Evolutionary conservation across 495 filamentous ascomycete genomes (phyloP), one percentile per base, ranked within the genome.

Genomic region (Halenospora varia): DNA sequence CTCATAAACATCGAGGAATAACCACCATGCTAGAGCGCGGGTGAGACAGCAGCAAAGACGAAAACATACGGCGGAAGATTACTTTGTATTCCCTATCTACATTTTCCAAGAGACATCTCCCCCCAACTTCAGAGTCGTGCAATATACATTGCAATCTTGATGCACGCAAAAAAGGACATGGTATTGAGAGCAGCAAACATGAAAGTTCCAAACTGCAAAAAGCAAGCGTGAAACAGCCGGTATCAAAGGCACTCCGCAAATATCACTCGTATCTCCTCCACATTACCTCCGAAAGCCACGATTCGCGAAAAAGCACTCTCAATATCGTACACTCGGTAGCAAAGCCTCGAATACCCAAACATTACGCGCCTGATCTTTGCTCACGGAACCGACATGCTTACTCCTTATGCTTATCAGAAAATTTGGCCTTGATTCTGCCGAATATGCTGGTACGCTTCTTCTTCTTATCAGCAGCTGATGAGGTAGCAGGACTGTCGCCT

Each of bases 401-500:
- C 15, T 57, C 35, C 40, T 64, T 55, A 18, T 47, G 13, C 52
- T 66, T 66, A 58, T 70, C 57, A 42, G 66, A 59, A 25, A 85
- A 63, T 71, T 77, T 85, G 51, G 76, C 75, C 75, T 82, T 85
- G 46, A 88, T 51, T 67, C 77, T 81, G 61, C 72, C 75, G 54
- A 86, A 78, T 57, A 88, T 71, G 60, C 76, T 73, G 51, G 70
- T 77, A 53, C 84, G 63, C 66, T 84, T 79, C 69, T 80, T 76
- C 76, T 80, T 86, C 78, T 65, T 65, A 8, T 62, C 56, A 10
- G 48, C 48, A 11, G 50, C 19, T 10, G 66, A 54, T 20, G 44
- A 25, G 18, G 25, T 45, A 15, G 61, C 59, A 40, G 61, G 57
- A 25, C 51, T 57, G 18, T 56, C 57, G 15, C 40, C 35, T 15